phyloP scores from a whole-genome alignment of 441 rosid genomes.

The Erodium moschatum region DNA sequence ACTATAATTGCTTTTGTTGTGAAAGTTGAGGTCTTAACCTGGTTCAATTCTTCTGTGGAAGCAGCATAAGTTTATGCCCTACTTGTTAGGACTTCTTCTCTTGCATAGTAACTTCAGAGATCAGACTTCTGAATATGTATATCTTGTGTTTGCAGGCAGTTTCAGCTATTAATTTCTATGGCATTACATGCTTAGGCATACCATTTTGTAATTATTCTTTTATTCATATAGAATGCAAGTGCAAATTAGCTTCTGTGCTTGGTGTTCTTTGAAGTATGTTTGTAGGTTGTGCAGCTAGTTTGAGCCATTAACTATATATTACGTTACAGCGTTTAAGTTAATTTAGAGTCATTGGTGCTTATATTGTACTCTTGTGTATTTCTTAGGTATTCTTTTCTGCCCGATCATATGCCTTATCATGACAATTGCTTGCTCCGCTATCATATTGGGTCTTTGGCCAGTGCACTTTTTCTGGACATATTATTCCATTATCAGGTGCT shows the following conservation, averaged over 20 bases:
- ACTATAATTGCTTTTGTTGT: too few relatives aligned
- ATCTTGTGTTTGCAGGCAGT: conserved; percentile 1
- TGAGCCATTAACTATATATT: background rate
- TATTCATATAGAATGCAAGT: background rate
- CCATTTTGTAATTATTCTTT: background rate
- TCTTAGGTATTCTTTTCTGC: conserved; percentile 21
- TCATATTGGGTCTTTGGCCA: conserved; percentile 25
- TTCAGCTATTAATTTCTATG: background rate
- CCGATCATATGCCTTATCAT: conserved; percentile 23
- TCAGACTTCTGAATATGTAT: background rate
- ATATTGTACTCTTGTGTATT: background rate
- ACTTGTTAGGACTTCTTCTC: background rate
- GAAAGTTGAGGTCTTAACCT: too few relatives aligned
- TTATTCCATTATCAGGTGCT: conserved; percentile 23
- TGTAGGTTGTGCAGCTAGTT: too few relatives aligned
- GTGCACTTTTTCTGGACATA: conserved; percentile 23
- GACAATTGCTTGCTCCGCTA: conserved; percentile 19
- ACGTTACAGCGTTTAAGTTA: too few relatives aligned
- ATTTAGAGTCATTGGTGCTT: too few relatives aligned
- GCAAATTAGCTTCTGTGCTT: background rate
- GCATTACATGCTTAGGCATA: background rate
- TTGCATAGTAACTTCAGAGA: background rate
- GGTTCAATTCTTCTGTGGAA: background rate
- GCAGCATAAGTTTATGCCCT: background rate
- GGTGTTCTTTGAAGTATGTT: background rate